phyloP scores from a whole-genome alignment of 805 yeast genomes.

The Candida railenensis region DNA sequence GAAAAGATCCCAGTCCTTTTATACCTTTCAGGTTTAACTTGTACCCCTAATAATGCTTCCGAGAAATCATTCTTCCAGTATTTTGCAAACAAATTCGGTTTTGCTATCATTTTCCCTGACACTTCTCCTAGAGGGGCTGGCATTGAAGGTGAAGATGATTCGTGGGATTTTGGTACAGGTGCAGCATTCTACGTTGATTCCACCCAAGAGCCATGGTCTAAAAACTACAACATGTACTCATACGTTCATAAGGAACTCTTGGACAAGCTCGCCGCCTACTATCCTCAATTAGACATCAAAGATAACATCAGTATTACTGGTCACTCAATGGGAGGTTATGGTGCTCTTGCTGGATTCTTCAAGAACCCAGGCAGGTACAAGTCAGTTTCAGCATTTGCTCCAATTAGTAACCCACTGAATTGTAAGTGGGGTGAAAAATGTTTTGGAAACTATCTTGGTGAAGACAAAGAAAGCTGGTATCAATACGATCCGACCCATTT shows the following conservation, averaged over 20 bases:
- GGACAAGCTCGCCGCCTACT: conserved; percentile 42
- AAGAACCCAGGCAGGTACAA: conserved; percentile 70
- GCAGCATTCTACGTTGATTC: conserved; percentile 96
- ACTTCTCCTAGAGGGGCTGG: conserved; percentile 91
- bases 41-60: conserved; percentile 89
- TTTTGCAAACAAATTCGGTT: conserved; percentile 76
- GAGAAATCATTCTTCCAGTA: conserved; percentile 90
- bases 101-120: conserved; percentile 91
- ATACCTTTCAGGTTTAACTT: conserved; percentile 86
- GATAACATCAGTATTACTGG: conserved; percentile 77
- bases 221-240: conserved; percentile 81
- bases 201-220: conserved; percentile 64
- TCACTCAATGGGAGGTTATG: conserved; percentile 98
- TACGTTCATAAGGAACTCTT: conserved; percentile 78
- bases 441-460: conserved; percentile 75
- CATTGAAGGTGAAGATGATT: conserved; percentile 75
- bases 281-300: conserved; percentile 53
- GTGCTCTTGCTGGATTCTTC: conserved; percentile 71
- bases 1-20: conserved; percentile 67
- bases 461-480: conserved; percentile 59
- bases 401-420: conserved; percentile 75
- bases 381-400: conserved; percentile 87
- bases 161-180: conserved; percentile 90
- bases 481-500: conserved; percentile 84
- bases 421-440: conserved; percentile 90